A percentile compares a stretch with the other conserved stretches of the same genome.
These are phyloP conservation scores for Penicillium paneum DNA, from an alignment of 2,329 filamentous ascomycete genomes.

Conservation along the genomic window DNA sequence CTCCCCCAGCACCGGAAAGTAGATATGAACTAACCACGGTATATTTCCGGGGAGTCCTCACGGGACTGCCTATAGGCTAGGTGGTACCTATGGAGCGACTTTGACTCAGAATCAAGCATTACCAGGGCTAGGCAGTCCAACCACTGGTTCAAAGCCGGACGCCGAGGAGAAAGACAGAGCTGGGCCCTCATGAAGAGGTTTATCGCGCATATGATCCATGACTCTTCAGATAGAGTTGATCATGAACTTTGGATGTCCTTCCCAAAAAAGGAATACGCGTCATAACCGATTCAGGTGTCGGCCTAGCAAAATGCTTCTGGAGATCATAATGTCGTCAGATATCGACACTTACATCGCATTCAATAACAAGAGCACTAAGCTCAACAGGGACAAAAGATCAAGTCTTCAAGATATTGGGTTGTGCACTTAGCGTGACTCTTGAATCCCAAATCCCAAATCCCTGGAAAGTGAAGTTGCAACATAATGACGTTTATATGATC, in stretches of 20 bases:
- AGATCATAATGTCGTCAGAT: constrained; percentile 4
- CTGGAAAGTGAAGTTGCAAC: background rate
- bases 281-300: background rate
- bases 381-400: background rate
- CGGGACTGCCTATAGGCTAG: background rate
- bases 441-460: background rate
- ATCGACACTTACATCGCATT: background rate
- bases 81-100: background rate
- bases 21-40: background rate
- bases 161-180: background rate
- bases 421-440: background rate
- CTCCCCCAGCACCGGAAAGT: background rate
- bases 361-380: background rate
- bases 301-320: background rate
- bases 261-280: background rate
- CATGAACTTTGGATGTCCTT: background rate
- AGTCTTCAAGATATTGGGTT: background rate
- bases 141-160: background rate
- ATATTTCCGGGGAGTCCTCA: background rate
- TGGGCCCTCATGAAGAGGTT: background rate
- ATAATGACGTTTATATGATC: constrained; percentile 1
- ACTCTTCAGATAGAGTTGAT: background rate
- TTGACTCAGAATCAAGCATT: background rate
- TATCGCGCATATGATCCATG: background rate
- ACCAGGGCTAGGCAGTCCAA: background rate